These are phyloP conservation scores for Tricholoma hemisulphureum DNA, from an alignment of 768 basidiomycete genomes.

Conservation along the genomic window DNA sequence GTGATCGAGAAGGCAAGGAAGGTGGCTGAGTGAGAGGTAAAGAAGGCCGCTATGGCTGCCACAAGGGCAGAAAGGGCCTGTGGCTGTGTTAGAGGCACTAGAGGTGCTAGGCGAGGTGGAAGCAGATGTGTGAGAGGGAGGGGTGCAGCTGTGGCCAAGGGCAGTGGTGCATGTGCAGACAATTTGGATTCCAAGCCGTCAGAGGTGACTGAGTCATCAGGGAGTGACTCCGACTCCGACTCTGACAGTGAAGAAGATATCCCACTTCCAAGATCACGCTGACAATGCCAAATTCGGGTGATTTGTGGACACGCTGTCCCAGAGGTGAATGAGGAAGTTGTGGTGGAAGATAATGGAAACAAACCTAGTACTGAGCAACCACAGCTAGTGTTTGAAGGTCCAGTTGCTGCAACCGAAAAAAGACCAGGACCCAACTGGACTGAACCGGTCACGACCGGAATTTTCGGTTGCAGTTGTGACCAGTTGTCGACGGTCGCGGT, in stretches of 20 bases:
- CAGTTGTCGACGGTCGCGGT: too few relatives aligned
- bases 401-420: too few relatives aligned
- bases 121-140: not conserved
- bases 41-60: too few relatives aligned
- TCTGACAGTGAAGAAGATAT: conserved; percentile 3
- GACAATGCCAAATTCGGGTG: conserved; percentile 1
- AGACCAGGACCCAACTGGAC: too few relatives aligned
- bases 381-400: too few relatives aligned
- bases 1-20: conserved; percentile 6
- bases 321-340: not conserved
- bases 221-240: conserved; percentile 1
- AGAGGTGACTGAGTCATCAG: not conserved
- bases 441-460: too few relatives aligned
- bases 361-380: not conserved
- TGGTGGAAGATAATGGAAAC: not conserved
- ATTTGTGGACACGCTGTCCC: not conserved
- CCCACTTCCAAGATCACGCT: conserved; percentile 2
- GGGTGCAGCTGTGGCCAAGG: not conserved
- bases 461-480: too few relatives aligned
- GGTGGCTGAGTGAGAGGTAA: conserved; percentile 2
- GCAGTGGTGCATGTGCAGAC: not conserved
- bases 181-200: not conserved
- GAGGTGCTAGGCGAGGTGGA: conserved; percentile 1
- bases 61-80: conserved; percentile 1
- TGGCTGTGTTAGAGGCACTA: not conserved